Percentiles rank a stretch among this genome's conserved stretches.
These are phyloP conservation scores for Malus hybrid DNA, from an alignment of 331 rosid species.

Conservation along the genomic window DNA sequence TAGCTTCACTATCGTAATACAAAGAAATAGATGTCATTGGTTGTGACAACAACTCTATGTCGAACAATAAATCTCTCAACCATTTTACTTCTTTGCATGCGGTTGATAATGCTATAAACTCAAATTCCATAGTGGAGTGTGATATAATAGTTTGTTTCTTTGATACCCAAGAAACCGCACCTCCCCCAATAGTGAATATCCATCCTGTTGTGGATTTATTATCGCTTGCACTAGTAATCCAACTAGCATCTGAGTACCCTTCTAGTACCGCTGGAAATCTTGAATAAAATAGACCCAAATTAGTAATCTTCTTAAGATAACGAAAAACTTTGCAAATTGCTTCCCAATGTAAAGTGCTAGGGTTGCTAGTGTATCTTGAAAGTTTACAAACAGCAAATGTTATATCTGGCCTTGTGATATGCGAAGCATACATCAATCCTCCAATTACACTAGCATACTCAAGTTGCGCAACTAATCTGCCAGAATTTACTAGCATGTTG, in stretches of 20 bases:
- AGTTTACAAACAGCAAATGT: neutral
- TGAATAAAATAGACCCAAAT: neutral
- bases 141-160: too few relatives aligned
- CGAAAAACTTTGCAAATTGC: neutral
- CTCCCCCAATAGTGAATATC: too few relatives aligned
- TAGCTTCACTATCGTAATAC: neutral
- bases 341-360: neutral
- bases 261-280: neutral
- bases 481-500: neutral
- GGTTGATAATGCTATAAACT: too few relatives aligned
- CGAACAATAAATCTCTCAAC: neutral
- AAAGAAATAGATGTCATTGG: neutral
- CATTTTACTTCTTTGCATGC: too few relatives aligned
- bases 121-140: too few relatives aligned
- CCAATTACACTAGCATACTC: neutral
- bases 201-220: too few relatives aligned
- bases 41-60: constrained; percentile 3
- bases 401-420: neutral
- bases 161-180: too few relatives aligned
- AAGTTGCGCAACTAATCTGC: neutral
- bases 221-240: neutral
- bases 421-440: neutral
- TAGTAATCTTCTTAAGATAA: neutral
- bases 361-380: neutral
- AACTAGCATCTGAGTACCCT: neutral